Base-by-base conservation (phyloP, 2,329 filamentous ascomycete genomes). In the Saccharata proteae region DNA sequence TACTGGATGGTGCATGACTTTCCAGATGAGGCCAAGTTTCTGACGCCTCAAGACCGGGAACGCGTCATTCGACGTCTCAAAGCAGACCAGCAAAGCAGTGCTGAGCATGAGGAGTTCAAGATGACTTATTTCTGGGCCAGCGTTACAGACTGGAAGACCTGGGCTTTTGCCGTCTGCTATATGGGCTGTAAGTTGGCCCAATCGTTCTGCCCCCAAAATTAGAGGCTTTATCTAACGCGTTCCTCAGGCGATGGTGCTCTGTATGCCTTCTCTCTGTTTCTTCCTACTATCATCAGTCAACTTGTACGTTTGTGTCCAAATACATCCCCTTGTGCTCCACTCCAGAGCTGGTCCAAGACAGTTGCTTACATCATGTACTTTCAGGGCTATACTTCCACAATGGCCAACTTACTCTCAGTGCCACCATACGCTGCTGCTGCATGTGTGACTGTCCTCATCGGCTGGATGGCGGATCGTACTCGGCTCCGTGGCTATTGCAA, bases 1-100 rank as follows among this genome's bases (percentile, higher is more conserved):
- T 85, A 79, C 57, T 86, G 76, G 74, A 72, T 80, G 60, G 80
- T 92, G 1, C 73, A 83, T 40, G 81, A 93, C 49, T 92, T 85
- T 48, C 84, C 84, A 0, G 77, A 80, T 39, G 67, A 80, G 35
- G 82, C 81, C 14, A 72, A 51, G 2, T 92, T 92, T 49, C 65
- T 93, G 6, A 69, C 71, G 0, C 64, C 71, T 1, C 66, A 71
- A 7, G 82, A 93, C 43, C 77, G 80, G 16, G 65, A 64, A 5
- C 71, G 82, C 6, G 79, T 90, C 0, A 58, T 84, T n/a, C 66
- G 73, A 4, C 72, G 84, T 3, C 64, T 93, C 7, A 69, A 69
- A 29, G 52, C 61, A 4, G 83, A 92, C 50, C 65, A 81, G 42
- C 84, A 92, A 52, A 65, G 71, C 7, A 79, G 73, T n/a, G 79